Evolutionary conservation across 306 rosid species (phyloP).

Genomic region (Ceratonia siliqua): DNA sequence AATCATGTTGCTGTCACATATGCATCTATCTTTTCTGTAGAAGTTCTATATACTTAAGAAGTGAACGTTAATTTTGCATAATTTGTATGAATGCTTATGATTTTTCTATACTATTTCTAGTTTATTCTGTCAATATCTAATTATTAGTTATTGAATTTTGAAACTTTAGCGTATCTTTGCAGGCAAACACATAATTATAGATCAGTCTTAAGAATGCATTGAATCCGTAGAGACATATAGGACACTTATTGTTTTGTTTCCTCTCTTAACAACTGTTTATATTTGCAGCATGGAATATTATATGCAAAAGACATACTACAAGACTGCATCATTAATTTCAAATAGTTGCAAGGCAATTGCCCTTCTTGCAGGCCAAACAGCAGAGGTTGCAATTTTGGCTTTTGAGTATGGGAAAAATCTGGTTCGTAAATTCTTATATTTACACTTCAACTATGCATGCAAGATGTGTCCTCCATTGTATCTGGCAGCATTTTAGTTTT

Average conservation of each 20-base stretch:
- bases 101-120: not conserved
- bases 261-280: constrained; percentile 25
- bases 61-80: constrained; percentile 15
- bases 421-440: constrained; percentile 59
- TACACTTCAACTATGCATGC: not conserved
- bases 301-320: constrained; percentile 81
- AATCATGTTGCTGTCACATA: constrained; percentile 29
- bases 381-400: constrained; percentile 80
- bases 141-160: not conserved
- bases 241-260: constrained; percentile 2
- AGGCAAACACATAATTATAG: not conserved
- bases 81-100: not conserved
- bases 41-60: not conserved
- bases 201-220: constrained; percentile 3
- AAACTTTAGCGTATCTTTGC: constrained; percentile 2
- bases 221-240: not conserved
- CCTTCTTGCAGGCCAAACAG: constrained; percentile 85
- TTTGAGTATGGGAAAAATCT: constrained; percentile 88
- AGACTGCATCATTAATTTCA: constrained; percentile 90
- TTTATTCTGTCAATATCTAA: not conserved
- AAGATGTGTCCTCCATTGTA: not conserved
- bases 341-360: constrained; percentile 94
- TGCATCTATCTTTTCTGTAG: constrained; percentile 8
- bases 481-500: constrained; percentile 8
- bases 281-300: constrained; percentile 91